These are phyloP conservation scores for Steccherinum ochraceum DNA, from an alignment of 768 basidiomycete genomes.

Conservation along the genomic window DNA sequence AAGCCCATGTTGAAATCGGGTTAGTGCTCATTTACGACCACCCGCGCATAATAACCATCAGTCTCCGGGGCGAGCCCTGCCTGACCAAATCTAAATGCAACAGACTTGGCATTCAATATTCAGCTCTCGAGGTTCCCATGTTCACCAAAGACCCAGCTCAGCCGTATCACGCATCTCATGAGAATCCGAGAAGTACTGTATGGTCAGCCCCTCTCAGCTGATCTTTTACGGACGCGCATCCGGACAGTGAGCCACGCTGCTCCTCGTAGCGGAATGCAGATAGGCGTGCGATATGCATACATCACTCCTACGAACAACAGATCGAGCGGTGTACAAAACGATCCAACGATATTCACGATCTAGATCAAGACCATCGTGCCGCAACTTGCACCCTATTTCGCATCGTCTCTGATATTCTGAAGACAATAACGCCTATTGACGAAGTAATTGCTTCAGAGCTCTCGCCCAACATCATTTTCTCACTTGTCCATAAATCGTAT, in stretches of 20 bases:
- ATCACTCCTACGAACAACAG: too few relatives aligned
- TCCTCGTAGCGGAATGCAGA: neutral
- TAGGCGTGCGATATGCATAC: neutral
- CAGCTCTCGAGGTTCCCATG: neutral
- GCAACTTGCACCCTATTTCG: neutral
- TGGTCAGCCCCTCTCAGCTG: neutral
- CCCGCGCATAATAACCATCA: neutral
- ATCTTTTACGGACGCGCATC: neutral
- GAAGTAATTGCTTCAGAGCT: too few relatives aligned
- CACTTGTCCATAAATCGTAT: too few relatives aligned
- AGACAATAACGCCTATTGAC: too few relatives aligned
- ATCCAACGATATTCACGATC: too few relatives aligned
- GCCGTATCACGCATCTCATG: too few relatives aligned
- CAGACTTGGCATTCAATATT: neutral
- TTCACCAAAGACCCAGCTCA: neutral
- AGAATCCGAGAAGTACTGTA: too few relatives aligned
- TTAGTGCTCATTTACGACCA: neutral
- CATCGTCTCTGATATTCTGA: neutral
- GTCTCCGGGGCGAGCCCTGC: neutral
- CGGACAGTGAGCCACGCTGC: neutral
- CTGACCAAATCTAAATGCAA: too few relatives aligned
- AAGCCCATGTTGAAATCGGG: neutral
- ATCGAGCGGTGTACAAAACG: too few relatives aligned
- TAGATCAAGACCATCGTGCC: neutral
- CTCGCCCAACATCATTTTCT: too few relatives aligned